These are phyloP conservation scores for Alectoria sarmentosa DNA, from an alignment of 495 filamentous ascomycete genomes.

Conservation along the genomic window DNA sequence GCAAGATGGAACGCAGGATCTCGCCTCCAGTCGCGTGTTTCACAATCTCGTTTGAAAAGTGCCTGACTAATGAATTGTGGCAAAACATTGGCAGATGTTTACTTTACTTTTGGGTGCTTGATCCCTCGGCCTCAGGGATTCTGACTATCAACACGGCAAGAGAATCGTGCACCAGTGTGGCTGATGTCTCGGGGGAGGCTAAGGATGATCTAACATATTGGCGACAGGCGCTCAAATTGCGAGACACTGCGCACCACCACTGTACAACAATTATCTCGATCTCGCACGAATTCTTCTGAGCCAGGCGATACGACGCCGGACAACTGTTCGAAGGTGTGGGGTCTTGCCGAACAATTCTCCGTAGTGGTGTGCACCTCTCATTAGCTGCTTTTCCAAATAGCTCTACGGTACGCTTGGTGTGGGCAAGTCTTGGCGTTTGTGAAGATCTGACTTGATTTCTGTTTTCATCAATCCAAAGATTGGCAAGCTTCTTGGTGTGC, in stretches of 20 bases:
- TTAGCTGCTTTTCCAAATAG: neutral
- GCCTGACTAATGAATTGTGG: neutral
- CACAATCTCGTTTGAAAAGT: neutral
- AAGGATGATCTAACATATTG: neutral
- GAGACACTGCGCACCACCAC: neutral
- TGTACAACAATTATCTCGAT: neutral
- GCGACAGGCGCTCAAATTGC: constrained; percentile 2
- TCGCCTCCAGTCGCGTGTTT: neutral
- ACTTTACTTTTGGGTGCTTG: neutral
- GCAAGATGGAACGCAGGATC: neutral
- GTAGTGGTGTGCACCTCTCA: neutral
- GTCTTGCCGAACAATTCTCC: neutral
- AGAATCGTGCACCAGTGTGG: neutral
- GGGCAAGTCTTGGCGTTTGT: neutral
- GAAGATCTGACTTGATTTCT: neutral
- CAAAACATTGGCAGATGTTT: neutral
- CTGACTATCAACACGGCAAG: neutral
- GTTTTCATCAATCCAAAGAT: neutral
- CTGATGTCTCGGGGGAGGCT: neutral
- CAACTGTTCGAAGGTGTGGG: neutral
- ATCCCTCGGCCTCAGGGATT: neutral
- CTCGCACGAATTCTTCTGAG: neutral
- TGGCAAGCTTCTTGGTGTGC: neutral
- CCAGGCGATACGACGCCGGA: neutral
- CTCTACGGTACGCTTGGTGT: neutral